Percentiles rank a stretch among this genome's conserved stretches.
These are phyloP conservation scores for Calonectria pauciramosa DNA, from an alignment of 2,329 filamentous ascomycete genomes.

Conservation along the genomic window DNA sequence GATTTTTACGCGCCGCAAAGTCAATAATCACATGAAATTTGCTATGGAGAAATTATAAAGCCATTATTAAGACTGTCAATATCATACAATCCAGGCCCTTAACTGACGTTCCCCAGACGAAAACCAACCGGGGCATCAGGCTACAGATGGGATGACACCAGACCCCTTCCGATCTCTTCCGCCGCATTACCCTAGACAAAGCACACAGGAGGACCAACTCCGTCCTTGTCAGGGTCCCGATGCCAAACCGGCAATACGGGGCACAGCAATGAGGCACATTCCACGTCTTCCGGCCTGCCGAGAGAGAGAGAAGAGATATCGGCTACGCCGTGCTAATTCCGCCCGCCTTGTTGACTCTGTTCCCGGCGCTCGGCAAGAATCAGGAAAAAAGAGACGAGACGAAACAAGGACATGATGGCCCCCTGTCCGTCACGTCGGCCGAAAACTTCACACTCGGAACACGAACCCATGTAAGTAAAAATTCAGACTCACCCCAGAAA, in stretches of 20 bases:
- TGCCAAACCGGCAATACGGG: neutral
- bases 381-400: conserved; percentile 9
- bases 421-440: conserved; percentile 18
- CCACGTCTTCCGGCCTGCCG: neutral
- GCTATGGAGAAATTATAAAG: neutral
- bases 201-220: neutral
- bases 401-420: conserved; percentile 14
- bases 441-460: conserved; percentile 23
- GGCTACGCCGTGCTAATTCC: neutral
- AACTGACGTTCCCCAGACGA: conserved; percentile 20
- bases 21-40: neutral
- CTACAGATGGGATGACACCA: conserved; percentile 30
- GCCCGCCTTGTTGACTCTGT: neutral
- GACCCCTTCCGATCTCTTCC: conserved; percentile 21
- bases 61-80: neutral
- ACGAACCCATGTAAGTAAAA: conserved; percentile 3
- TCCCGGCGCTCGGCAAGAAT: neutral
- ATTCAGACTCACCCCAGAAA: neutral
- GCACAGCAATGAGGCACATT: neutral
- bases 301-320: neutral
- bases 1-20: neutral
- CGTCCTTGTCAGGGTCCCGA: neutral
- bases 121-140: conserved; percentile 26
- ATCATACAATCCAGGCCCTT: neutral
- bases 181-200: conserved; percentile 11